Evolutionary conservation across 2,329 filamentous ascomycete species (phyloP).

Genomic region (Neopestalotiopsis sp.): DNA sequence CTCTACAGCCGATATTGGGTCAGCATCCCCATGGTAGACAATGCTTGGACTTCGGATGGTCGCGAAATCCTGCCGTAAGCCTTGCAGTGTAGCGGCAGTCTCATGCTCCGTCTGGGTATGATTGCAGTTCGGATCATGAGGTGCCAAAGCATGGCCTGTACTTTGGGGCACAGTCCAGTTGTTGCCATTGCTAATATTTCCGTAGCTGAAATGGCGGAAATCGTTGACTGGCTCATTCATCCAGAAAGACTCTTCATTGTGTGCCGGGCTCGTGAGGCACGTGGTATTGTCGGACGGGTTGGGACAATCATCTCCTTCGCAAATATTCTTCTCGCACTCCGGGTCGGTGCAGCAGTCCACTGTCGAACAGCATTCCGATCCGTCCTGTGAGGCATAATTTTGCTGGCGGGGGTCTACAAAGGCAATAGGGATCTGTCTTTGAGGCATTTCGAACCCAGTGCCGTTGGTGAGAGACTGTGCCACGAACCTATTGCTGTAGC

Average conservation of each 20-base stretch:
- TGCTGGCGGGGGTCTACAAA: no score
- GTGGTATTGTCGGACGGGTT: slow-evolving; percentile 32
- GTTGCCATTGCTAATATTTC: neutral
- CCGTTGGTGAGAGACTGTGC: neutral
- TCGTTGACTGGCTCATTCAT: no score
- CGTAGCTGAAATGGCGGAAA: no score
- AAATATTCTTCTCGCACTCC: slow-evolving; percentile 20
- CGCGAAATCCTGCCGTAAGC: no score
- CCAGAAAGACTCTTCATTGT: slow-evolving; percentile 8
- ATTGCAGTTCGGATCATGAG: slow-evolving; percentile 29
- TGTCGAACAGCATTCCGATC: slow-evolving; percentile 28
- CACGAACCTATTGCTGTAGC: no score
- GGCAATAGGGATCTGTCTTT: no score
- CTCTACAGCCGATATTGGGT: slow-evolving; percentile 16
- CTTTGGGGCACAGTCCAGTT: slow-evolving; percentile 12
- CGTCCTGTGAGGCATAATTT: slow-evolving; percentile 13
- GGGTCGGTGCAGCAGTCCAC: slow-evolving; percentile 26
- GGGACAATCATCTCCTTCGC: slow-evolving; percentile 34
- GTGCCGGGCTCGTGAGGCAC: slow-evolving; percentile 27
- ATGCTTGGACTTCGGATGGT: slow-evolving; percentile 12
- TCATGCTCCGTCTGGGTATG: slow-evolving; percentile 37
- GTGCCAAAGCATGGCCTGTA: slow-evolving; percentile 18
- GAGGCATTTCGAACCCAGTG: neutral
- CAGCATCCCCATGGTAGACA: slow-evolving; percentile 16
- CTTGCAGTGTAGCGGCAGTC: slow-evolving; percentile 32